These are phyloP conservation scores for Ascochyta lentis DNA, from an alignment of 2,329 filamentous ascomycete genomes.

Conservation along the genomic window DNA sequence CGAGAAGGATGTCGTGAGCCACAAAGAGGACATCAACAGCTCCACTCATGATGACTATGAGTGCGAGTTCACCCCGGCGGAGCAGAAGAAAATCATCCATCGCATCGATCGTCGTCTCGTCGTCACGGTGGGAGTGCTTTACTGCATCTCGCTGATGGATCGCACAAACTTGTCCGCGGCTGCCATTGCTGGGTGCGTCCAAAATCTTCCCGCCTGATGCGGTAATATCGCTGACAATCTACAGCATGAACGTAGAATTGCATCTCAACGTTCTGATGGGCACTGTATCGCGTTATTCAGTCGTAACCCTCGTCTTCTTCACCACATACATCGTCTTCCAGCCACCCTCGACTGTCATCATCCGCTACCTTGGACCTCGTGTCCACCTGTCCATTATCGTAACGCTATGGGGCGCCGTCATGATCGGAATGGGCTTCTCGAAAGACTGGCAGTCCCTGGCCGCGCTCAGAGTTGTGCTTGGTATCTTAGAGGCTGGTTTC, in stretches of 20 bases:
- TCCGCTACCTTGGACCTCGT: constrained; percentile 51
- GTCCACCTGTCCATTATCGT: constrained; percentile 46
- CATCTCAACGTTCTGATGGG: constrained; percentile 35
- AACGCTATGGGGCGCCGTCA: constrained; percentile 52
- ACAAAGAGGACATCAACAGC: constrained; percentile 34
- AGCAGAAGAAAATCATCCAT: constrained; percentile 72
- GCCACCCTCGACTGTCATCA: constrained; percentile 49
- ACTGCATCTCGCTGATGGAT: constrained; percentile 80
- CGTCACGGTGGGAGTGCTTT: constrained; percentile 63
- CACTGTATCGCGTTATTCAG: constrained; percentile 53
- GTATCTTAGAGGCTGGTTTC: constrained; percentile 51
- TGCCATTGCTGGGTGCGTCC: constrained; percentile 68
- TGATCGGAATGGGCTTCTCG: constrained; percentile 54
- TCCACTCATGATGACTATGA: constrained; percentile 38
- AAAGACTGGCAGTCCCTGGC: constrained; percentile 46
- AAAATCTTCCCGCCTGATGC: constrained; percentile 4
- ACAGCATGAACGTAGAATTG: constrained; percentile 51
- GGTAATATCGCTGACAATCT: constrained; percentile 27
- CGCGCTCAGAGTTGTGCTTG: constrained; percentile 49
- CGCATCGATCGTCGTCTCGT: constrained; percentile 68
- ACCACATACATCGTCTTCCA: constrained; percentile 54
- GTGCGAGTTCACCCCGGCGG: constrained; percentile 61
- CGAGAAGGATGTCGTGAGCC: constrained; percentile 30
- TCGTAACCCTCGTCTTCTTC: constrained; percentile 64
- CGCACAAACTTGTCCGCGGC: constrained; percentile 77